Evolutionary conservation across 164 flowering plant genomes (phyloP), one percentile per base, ranked within the genome.

Genomic region (Akebia trifoliata): DNA sequence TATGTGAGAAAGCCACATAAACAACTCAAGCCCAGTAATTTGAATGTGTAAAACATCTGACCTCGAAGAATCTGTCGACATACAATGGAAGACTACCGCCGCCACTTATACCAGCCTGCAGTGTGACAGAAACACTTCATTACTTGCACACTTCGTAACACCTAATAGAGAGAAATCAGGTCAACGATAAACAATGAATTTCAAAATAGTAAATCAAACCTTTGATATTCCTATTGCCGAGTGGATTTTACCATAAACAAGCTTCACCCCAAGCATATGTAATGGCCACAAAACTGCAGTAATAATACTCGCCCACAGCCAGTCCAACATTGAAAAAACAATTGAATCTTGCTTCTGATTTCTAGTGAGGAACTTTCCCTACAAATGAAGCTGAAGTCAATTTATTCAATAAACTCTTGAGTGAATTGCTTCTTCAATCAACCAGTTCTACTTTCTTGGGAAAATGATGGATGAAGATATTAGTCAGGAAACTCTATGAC

Each of bases 51-150:
- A 42, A 62, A 51, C 30, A 29, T 32, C 83, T 62, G 56, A 92
- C 96, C 96, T 92, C 98, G 71, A 78, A 92, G 69, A 92, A 92
- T 49, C 32, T 80, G 72, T 92, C 96, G 53, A 92, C 69, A 66
- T 86, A 81, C 54, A 68, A 55, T 34, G 98, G 87, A 69, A 92
- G 74, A 75, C 90, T 89, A 47, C 96, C 98, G 30, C 98, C 98
- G 46, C 98, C 98, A 72, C 91, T 89, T 63, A 89, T 74, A 61
- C 93, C 91, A 65, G 93, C 96, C 96, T 92, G 79, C 71, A 71
- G 24, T 8, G 28, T 31, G 51, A 39, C 48, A 61, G 38, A 52
- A 28, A 37, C 11, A 28, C 12, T 11, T 56, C 18, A 30, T 42
- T 24, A 52, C 4, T 38, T 58, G 25, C 34, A 11, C 52, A 31